Evolutionary conservation across 331 rosid genomes (phyloP).

Genomic region (Malus hybrid): DNA sequence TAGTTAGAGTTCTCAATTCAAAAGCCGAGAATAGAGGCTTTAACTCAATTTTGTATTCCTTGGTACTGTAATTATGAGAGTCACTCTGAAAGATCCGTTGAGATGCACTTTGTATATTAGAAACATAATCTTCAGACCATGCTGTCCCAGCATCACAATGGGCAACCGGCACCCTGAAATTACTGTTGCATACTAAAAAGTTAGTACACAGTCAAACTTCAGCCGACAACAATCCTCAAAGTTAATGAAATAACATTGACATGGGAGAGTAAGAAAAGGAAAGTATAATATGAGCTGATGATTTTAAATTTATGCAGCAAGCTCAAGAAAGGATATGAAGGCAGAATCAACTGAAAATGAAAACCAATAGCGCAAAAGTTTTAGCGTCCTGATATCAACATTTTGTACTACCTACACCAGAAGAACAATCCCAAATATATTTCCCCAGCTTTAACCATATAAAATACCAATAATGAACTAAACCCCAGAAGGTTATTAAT

Average conservation of each 20-base stretch:
- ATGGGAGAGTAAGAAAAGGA: background rate
- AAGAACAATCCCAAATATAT: background rate
- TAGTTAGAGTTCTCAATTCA: constrained; percentile 40
- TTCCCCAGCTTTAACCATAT: background rate
- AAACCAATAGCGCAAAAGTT: background rate
- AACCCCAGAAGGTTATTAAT: background rate
- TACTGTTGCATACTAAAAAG: constrained; percentile 22
- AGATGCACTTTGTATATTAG: constrained; percentile 38
- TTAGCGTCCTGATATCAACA: background rate
- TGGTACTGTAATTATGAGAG: constrained; percentile 36
- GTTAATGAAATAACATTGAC: background rate
- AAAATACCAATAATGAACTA: background rate
- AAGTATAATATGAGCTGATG: background rate
- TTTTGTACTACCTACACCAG: background rate
- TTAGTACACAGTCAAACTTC: constrained; percentile 17
- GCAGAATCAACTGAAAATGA: background rate
- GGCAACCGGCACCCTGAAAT: constrained; percentile 64
- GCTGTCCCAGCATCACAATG: constrained; percentile 73
- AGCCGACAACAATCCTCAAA: constrained; percentile 7
- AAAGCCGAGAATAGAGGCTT: constrained; percentile 84
- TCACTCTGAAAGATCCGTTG: constrained; percentile 29
- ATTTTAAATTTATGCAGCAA: background rate
- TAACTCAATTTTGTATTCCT: constrained; percentile 59
- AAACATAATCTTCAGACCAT: constrained; percentile 48
- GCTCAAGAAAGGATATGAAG: background rate